phyloP scores from a whole-genome alignment of 345 rosid genomes.

The Hevea brasiliensis region DNA sequence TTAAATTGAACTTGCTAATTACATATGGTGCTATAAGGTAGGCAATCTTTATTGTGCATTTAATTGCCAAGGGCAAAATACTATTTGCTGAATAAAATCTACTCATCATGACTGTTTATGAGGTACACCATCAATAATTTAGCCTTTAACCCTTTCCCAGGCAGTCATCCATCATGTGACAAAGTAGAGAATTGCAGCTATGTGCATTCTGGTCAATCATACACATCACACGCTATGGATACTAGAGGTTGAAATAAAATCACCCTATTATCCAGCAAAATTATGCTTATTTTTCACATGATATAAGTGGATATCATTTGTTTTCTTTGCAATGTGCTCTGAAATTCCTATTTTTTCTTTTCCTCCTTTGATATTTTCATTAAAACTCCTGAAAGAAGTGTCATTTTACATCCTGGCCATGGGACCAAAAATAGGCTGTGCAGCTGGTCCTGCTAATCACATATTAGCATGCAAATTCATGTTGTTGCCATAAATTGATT shows the following conservation, averaged over 20 bases:
- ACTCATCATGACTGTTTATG: background rate
- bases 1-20: background rate
- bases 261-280: background rate
- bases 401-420: too few species aligned
- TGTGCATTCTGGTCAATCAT: background rate
- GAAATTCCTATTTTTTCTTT: too few species aligned
- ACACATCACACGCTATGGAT: background rate
- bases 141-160: background rate
- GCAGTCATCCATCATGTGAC: too few species aligned
- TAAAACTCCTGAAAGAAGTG: too few species aligned
- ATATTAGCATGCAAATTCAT: too few species aligned
- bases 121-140: background rate
- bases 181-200: slow-evolving; percentile 11
- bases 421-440: too few species aligned
- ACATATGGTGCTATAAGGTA: background rate
- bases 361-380: too few species aligned
- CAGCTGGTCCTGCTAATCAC: background rate
- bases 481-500: too few species aligned
- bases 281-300: background rate
- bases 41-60: background rate
- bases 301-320: too few species aligned
- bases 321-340: background rate
- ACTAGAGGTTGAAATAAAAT: background rate
- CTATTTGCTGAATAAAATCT: background rate
- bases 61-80: background rate